Percentiles rank a stretch among this genome's conserved stretches.
Conservation (phyloP, 2,329 filamentous ascomycete genomes). For the Trichophyton schoenleinii region DNA sequence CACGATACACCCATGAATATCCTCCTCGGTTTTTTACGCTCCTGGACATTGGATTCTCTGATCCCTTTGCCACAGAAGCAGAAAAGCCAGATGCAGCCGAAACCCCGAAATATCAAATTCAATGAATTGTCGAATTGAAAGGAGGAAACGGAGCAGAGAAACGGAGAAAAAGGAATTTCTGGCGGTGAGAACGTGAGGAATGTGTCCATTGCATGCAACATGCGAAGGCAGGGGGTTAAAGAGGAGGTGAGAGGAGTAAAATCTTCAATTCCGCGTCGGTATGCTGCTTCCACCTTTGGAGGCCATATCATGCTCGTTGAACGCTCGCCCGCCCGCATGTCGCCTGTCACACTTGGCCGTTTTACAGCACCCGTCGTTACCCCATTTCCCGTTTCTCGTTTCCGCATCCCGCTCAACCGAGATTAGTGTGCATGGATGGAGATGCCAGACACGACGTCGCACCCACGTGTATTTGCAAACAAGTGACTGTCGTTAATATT, state of each 20-base stretch:
- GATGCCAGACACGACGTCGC: background rate
- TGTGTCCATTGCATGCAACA: background rate
- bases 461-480: background rate
- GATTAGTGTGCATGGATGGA: slow-evolving; percentile 1
- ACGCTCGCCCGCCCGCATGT: background rate
- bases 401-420: background rate
- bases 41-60: background rate
- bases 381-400: background rate
- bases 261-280: background rate
- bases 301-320: background rate
- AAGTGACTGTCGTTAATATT: background rate
- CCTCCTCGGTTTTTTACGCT: background rate
- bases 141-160: background rate
- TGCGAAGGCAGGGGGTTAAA: background rate
- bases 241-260: background rate
- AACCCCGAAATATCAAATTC: background rate
- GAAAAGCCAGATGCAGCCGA: background rate
- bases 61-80: background rate
- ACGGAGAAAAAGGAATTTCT: background rate
- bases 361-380: background rate
- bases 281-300: background rate
- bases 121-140: background rate
- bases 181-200: background rate
- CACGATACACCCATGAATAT: background rate
- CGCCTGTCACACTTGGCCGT: background rate